These are phyloP conservation scores for Prunus fruticosa DNA, from an alignment of 306 rosid genomes.

Conservation along the genomic window DNA sequence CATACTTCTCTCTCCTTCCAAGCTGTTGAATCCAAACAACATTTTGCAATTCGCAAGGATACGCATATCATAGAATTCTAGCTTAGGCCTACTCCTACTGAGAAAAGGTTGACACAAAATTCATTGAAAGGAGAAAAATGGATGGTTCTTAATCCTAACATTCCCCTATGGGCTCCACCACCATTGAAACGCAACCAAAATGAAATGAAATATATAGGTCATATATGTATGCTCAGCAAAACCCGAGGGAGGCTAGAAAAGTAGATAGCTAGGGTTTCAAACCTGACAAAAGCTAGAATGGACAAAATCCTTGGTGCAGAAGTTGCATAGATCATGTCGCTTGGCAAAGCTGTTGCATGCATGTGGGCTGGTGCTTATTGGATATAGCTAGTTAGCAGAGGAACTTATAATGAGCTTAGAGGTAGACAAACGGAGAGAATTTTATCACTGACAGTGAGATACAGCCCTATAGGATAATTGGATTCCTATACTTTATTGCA, in stretches of 20 bases:
- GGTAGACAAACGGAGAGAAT: conserved; percentile 4
- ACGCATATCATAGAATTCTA: neutral
- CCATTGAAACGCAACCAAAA: conserved; percentile 1
- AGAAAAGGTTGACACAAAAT: conserved; percentile 1
- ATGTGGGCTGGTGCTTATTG: conserved; percentile 40
- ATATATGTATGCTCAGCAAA: neutral
- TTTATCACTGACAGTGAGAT: conserved; percentile 18
- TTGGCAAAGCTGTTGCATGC: conserved; percentile 15
- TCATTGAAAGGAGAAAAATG: conserved; percentile 14
- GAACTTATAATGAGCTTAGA: neutral
- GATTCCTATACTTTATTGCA: neutral
- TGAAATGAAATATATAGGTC: neutral
- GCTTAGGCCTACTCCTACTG: neutral
- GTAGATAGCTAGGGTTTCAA: conserved; percentile 11
- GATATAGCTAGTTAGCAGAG: conserved; percentile 4
- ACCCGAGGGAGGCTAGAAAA: neutral
- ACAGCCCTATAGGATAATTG: neutral
- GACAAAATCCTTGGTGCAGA: conserved; percentile 56
- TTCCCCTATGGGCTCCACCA: conserved; percentile 14
- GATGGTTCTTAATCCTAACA: conserved; percentile 22
- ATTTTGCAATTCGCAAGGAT: neutral
- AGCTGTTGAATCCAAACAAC: neutral
- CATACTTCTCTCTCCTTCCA: neutral
- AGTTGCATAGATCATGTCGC: conserved; percentile 37
- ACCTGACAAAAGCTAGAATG: conserved; percentile 55